Evolutionary conservation across 2,329 filamentous ascomycete species (phyloP), one percentile per base, ranked within the genome.

Genomic region (Botrytis hyacinthi): DNA sequence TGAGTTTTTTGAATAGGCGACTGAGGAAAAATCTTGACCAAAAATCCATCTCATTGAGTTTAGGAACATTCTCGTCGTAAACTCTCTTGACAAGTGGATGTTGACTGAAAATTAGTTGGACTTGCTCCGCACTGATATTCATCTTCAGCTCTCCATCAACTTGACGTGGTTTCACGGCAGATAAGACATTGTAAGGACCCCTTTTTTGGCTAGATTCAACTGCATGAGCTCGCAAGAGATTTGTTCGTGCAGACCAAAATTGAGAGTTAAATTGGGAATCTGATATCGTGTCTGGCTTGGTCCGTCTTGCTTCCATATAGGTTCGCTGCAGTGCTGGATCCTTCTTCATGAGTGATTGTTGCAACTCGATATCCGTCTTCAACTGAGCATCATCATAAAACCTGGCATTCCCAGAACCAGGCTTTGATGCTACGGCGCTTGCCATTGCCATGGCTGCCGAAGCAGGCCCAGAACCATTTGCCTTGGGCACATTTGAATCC

Each of bases 21-120:
- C 94, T 97, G 75, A 95, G 89, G 81, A 99, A 98, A 83, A 99
- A 99, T 22, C 93, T 89, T 9, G 92, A 92, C 95, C 95, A 99
- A 81, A 99, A 99, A 68, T 93, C 90, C 73, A 87, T 86, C 79
- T 97, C 93, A 40, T 87, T 90, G 57, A 97, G 83, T 74, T 92
- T 93, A 8, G 93, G 94, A 0, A 98, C 94, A 77, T 95, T 94
- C 80, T 98, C 95, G 80, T 98, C 94, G 82, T 98, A 98, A 10
- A 97, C 93, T 32, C 91, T 90, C 81, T 93, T 93, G 74, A 99
- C 92, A 0, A 99, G 86, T 2, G 96, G 94, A 82, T 99, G 95
- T 81, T 98, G 96, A 74, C 89, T 90, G 82, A 99, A 95, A 71
- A 99, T 96, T 80, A 97, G 89, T 80, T 95, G 92, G 70, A 98